Evolutionary conservation across 441 rosid species (phyloP).

Genomic region (Rhodomyrtus psidioides): DNA sequence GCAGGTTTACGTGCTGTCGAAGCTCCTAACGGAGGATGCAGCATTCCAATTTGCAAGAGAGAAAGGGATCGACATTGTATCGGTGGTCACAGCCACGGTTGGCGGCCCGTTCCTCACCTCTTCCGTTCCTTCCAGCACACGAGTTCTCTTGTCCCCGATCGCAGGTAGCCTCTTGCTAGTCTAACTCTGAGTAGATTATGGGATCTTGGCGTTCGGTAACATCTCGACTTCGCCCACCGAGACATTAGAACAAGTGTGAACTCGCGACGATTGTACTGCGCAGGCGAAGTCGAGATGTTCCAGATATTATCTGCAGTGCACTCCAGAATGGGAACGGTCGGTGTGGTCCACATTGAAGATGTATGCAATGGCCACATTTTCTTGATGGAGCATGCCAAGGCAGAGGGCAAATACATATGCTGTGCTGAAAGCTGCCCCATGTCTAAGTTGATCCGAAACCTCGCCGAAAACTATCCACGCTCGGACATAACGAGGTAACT

Average conservation of each 20-base stretch:
- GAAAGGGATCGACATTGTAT: slow-evolving; percentile 54
- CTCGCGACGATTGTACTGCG: neutral
- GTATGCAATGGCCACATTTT: slow-evolving; percentile 65
- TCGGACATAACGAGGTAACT: slow-evolving; percentile 25
- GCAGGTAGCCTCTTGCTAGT: slow-evolving; percentile 28
- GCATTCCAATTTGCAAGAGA: slow-evolving; percentile 56
- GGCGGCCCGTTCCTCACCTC: slow-evolving; percentile 67
- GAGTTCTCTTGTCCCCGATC: slow-evolving; percentile 59
- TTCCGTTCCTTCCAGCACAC: slow-evolving; percentile 60
- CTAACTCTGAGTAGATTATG: neutral
- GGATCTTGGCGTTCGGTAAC: neutral
- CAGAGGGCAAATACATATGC: slow-evolving; percentile 61
- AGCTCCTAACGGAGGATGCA: slow-evolving; percentile 63
- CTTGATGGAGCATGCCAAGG: slow-evolving; percentile 50
- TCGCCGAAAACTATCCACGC: slow-evolving; percentile 25
- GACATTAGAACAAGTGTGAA: neutral
- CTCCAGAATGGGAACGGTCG: slow-evolving; percentile 68
- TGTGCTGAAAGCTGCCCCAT: slow-evolving; percentile 31
- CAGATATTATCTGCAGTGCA: slow-evolving; percentile 57
- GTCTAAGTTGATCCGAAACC: slow-evolving; percentile 34
- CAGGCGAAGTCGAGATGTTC: slow-evolving; percentile 47
- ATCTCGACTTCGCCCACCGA: neutral
- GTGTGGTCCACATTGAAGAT: slow-evolving; percentile 71
- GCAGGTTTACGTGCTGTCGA: slow-evolving; percentile 68
- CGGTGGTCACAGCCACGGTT: slow-evolving; percentile 61